Conservation (phyloP, 2,329 filamentous ascomycete genomes). For the Akanthomyces muscarius region DNA sequence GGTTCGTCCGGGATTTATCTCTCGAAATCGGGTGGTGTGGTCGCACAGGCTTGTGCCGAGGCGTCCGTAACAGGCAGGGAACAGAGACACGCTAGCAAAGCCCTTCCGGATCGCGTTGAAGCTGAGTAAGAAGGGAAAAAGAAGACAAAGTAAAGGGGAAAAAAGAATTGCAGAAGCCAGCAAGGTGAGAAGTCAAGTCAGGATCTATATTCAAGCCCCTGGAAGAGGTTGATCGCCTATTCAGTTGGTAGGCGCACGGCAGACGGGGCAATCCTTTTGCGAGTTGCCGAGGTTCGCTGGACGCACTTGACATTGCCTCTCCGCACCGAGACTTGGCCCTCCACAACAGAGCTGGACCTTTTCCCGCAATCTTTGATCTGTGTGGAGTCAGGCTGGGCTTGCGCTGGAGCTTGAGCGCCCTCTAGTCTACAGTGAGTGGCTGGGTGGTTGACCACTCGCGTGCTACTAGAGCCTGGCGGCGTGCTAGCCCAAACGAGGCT, state of each 20-base stretch:
- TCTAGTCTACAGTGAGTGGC: no score
- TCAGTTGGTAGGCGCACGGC: not conserved
- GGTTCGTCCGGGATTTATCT: slow-evolving; percentile 4
- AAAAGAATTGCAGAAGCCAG: not conserved
- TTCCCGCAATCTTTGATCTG: no score
- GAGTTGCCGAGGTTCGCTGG: not conserved
- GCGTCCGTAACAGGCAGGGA: not conserved
- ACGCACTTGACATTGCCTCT: not conserved
- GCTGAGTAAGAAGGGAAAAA: slow-evolving; percentile 1
- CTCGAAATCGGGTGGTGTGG: not conserved
- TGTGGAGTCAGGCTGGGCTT: no score
- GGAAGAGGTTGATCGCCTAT: not conserved
- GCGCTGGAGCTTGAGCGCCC: no score
- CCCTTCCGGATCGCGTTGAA: not conserved
- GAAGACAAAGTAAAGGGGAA: not conserved
- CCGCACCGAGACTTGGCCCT: not conserved
- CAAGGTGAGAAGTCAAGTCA: not conserved
- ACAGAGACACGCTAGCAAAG: not conserved
- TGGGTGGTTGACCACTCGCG: no score
- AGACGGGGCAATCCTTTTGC: not conserved
- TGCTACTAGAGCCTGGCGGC: no score
- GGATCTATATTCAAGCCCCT: not conserved
- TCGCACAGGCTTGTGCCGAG: slow-evolving; percentile 5
- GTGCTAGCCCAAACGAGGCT: no score
- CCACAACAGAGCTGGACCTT: no score